Evolutionary conservation across 805 yeast genomes (phyloP).

Genomic region (Lipomyces orientalis): DNA sequence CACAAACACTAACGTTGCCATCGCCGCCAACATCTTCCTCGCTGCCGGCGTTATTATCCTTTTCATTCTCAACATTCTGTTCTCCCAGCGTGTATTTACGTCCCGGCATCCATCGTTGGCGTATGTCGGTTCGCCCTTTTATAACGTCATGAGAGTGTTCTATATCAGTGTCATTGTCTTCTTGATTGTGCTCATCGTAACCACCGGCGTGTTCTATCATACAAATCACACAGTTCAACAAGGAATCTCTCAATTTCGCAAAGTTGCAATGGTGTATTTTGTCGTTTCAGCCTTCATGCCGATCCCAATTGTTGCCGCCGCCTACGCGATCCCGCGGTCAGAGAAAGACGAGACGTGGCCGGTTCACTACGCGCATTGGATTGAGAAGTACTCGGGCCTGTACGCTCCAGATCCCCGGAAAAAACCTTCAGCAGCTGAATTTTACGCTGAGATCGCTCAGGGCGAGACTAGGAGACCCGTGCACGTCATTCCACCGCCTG

Average conservation of each 20-base stretch:
- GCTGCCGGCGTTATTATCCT: slow-evolving; percentile 3
- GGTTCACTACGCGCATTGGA: slow-evolving; percentile 7
- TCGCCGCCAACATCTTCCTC: neutral
- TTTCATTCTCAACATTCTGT: neutral
- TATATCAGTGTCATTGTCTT: slow-evolving; percentile 1
- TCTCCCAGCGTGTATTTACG: slow-evolving; percentile 1
- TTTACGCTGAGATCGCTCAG: neutral
- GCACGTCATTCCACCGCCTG: slow-evolving; percentile 2
- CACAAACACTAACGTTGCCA: neutral
- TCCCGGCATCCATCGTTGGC: neutral
- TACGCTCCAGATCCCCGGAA: neutral
- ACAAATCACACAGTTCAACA: neutral
- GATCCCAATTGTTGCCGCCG: neutral
- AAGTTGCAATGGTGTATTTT: slow-evolving; percentile 1
- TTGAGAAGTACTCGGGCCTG: neutral
- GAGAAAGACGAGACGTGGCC: slow-evolving; percentile 5
- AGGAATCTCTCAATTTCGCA: neutral
- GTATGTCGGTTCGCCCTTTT: neutral
- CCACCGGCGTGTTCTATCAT: slow-evolving; percentile 4
- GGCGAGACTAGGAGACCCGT: neutral
- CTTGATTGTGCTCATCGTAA: neutral
- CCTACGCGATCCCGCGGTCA: slow-evolving; percentile 7
- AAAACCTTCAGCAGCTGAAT: neutral
- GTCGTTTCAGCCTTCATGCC: neutral
- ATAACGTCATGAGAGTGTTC: neutral